A percentile compares a stretch with the other conserved stretches of the same genome.
phyloP scores from a whole-genome alignment of 2,329 filamentous ascomycete species.

The Alternaria longipes region DNA sequence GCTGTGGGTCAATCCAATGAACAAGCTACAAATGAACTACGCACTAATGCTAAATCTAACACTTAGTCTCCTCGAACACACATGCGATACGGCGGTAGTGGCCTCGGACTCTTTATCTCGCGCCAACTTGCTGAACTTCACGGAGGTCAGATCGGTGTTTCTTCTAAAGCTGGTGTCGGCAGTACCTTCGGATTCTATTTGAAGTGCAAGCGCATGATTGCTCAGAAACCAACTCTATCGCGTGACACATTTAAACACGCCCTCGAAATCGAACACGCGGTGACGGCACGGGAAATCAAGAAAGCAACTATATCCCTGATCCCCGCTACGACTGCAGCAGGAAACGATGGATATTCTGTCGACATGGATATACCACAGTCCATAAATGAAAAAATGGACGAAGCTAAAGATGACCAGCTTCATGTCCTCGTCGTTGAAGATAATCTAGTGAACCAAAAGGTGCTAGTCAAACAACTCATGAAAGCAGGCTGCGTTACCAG shows the following conservation, averaged over 20 bases:
- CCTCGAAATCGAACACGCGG: slow-evolving; percentile 2
- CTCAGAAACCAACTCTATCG: slow-evolving; percentile 8
- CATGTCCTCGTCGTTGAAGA: slow-evolving; percentile 50
- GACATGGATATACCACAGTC: neutral
- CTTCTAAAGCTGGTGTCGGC: slow-evolving; percentile 40
- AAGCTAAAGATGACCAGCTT: slow-evolving; percentile 16
- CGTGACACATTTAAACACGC: slow-evolving; percentile 9
- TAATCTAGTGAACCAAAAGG: slow-evolving; percentile 50
- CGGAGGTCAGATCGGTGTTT: slow-evolving; percentile 48
- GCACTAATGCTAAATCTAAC: neutral
- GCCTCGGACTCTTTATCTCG: slow-evolving; percentile 50
- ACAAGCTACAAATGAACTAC: neutral
- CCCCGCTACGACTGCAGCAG: neutral
- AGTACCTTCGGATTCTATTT: slow-evolving; percentile 50
- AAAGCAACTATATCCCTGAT: neutral
- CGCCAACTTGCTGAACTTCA: slow-evolving; percentile 48
- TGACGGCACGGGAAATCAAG: neutral
- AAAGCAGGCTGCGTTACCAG: slow-evolving; percentile 41
- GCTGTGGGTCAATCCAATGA: slow-evolving; percentile 11
- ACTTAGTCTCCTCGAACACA: slow-evolving; percentile 43
- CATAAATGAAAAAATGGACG: neutral
- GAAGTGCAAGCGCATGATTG: slow-evolving; percentile 31
- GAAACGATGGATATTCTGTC: neutral
- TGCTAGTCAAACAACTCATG: slow-evolving; percentile 44
- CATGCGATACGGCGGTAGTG: slow-evolving; percentile 47